Conservation (phyloP, 2,329 filamentous ascomycete species). For the Grosmannia huntii region DNA sequence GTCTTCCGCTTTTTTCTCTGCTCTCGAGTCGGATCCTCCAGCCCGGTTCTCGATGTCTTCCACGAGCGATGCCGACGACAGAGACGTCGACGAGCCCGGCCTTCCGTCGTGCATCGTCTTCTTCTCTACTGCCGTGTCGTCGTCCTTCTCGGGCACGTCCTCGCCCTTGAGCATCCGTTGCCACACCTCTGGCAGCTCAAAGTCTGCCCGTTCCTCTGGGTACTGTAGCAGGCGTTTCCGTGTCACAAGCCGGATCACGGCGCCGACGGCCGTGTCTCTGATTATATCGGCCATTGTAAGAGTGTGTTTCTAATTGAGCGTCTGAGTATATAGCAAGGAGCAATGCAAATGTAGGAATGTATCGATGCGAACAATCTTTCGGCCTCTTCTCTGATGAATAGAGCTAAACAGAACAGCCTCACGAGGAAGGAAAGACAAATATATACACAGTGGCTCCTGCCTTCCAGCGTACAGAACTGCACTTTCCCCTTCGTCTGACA, state of each 20-base stretch:
- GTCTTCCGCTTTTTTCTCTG: background rate
- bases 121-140: background rate
- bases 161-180: conserved; percentile 68
- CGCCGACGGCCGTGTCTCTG: conserved; percentile 15
- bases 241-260: conserved; percentile 17
- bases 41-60: background rate
- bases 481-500: background rate
- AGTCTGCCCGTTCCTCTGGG: conserved; percentile 55
- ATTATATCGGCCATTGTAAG: conserved; percentile 5
- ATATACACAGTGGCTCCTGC: background rate
- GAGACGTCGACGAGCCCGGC: background rate
- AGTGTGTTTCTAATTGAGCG: background rate
- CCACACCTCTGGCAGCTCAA: conserved; percentile 47
- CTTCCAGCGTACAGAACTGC: background rate
- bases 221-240: conserved; percentile 34
- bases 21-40: background rate
- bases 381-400: background rate
- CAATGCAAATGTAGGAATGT: too few relatives aligned
- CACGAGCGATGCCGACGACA: background rate
- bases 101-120: background rate
- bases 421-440: background rate
- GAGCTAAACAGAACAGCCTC: background rate
- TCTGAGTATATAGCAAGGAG: background rate
- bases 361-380: too few relatives aligned
- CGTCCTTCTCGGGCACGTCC: background rate